Percentiles rank a stretch among this genome's conserved stretches.
Conservation (phyloP, 1,284 basidiomycete genomes). For the Ceratobasidium sp. region DNA sequence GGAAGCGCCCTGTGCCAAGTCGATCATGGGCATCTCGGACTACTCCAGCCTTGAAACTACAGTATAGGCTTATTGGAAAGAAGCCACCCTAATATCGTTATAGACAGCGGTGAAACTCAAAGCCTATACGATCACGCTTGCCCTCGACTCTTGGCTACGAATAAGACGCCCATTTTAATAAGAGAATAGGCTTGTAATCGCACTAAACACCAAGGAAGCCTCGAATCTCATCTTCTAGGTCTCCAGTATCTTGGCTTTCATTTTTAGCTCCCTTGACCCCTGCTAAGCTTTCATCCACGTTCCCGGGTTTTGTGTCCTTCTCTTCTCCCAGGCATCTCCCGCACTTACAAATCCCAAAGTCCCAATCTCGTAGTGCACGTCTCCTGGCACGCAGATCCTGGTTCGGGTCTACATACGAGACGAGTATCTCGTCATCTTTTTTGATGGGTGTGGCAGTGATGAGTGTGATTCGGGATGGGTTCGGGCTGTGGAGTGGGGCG, state of each 20-base stretch:
- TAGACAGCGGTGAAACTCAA: too few relatives aligned
- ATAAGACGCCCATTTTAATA: too few relatives aligned
- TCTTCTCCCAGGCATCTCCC: conserved; percentile 69
- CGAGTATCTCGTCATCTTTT: conserved; percentile 76
- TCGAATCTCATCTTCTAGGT: conserved; percentile 66
- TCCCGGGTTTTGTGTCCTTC: conserved; percentile 59
- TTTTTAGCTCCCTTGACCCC: conserved; percentile 48
- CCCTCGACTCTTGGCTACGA: too few relatives aligned
- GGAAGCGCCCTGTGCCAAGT: too few relatives aligned
- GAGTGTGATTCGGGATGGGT: conserved; percentile 74
- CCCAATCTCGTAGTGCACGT: conserved; percentile 77
- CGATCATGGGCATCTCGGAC: too few relatives aligned
- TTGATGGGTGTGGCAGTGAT: conserved; percentile 76
- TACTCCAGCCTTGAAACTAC: too few relatives aligned
- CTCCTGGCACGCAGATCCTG: conserved; percentile 68
- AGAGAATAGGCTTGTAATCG: too few relatives aligned
- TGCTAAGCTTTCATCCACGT: conserved; percentile 51
- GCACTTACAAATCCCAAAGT: conserved; percentile 78
- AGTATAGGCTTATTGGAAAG: too few relatives aligned
- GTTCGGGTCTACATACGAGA: conserved; percentile 82
- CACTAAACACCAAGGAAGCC: conserved; percentile 59
- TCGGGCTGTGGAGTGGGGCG: conserved; percentile 62
- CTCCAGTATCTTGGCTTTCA: conserved; percentile 53
- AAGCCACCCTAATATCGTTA: too few relatives aligned
- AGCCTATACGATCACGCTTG: too few relatives aligned